Evolutionary conservation across 106 monocot genomes (phyloP), one percentile per base, ranked within the genome.

Genomic region (Xerophyta viscosa): DNA sequence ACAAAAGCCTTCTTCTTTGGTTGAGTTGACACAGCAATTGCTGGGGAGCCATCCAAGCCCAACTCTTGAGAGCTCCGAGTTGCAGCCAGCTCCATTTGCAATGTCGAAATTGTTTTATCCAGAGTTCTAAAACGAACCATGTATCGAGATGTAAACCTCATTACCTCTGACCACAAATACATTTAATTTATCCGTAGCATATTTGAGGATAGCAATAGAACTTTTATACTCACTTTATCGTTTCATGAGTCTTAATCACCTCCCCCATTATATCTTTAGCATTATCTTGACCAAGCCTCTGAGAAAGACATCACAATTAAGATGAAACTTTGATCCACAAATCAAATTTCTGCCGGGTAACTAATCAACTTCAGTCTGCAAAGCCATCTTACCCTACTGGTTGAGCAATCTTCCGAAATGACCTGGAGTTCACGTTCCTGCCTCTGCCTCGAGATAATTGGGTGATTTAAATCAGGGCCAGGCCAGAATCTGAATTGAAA

Each of bases 31-130:
- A 53, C 65, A 17, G 54, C 8, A 27, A 44, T 66, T 20, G 26
- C 21, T 20, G 69, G 72, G 9, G 86, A 82, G 30, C 81, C 72
- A 56, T 63, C 64, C 3, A 60, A 11, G 12, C 66, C 65, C 12
- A 78, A 29, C 69, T 85, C 84, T 20, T 77, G 75, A 3, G 78
- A 70, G 70, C 78, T 96, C 49, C 88, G 63, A 14, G 71, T 63
- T 2, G 79, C 88, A 20, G 88, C 81, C 44, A 96, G 63, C 62
- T 96, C 94, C 85, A 89, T 96, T 58, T 84, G 81, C 36, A 96
- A 81, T 2, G 94, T 96, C 6, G 78, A 72, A 42, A 94, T 88
- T 6, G 88, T 70, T 67, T 85, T 96, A 51, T 96, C 94, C 70
- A 96, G 60, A 62, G 77, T 70, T 63, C 94, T 96, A 66, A 46